Base-by-base conservation (phyloP, 2,329 filamentous ascomycete species). In the Pseudocercospora pini-densiflorae region DNA sequence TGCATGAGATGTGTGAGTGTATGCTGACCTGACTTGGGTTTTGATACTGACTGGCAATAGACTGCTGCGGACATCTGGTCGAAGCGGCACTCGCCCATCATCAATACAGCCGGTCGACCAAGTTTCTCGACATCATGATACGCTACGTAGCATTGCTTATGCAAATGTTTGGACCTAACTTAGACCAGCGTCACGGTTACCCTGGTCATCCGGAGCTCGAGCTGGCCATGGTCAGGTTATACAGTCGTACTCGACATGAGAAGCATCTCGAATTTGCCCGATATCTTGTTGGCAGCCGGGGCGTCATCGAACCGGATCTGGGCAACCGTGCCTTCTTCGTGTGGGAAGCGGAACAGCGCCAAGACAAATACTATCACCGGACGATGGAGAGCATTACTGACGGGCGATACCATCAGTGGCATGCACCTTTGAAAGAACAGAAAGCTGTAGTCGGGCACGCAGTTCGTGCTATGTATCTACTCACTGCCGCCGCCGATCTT, bases 381-480 rank as follows among this genome's bases (percentile, higher is more conserved):
- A 36, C 47, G 12, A 62, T 62, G 60, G 24, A 43, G 3, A 61
- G 27, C n/a, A 49, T 61, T 14, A 61, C 59, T 3, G 59, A 61
- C n/a, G 59, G 59, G 51, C 43, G 59, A 12, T 62, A 62, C 23
- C 43, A 51, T 14, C 47, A 36, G 29, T 53, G 47, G 49, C 60
- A 62, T 40, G 47, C 47, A 27, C 60, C 60, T 29, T 29, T 62
- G 33, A 54, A 40, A 23, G 47, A 62, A 36, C 60, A 62, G 40
- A 23, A 55, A 27, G 54, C 60, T 9, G 40, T 62, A 4, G 16
- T 54, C 21, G 60, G 60, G 12, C 60, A 62, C 40, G 45, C 60
- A 23, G 60, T 62, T 14, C 60, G 60, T n/a, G 49, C 60, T 24
- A 62, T 62, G 60, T 62, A 62, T 55, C 47, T 62, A 47, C 24